Base-by-base conservation (phyloP, 352 stramenopile species). In the Pythium sukuiense region DNA sequence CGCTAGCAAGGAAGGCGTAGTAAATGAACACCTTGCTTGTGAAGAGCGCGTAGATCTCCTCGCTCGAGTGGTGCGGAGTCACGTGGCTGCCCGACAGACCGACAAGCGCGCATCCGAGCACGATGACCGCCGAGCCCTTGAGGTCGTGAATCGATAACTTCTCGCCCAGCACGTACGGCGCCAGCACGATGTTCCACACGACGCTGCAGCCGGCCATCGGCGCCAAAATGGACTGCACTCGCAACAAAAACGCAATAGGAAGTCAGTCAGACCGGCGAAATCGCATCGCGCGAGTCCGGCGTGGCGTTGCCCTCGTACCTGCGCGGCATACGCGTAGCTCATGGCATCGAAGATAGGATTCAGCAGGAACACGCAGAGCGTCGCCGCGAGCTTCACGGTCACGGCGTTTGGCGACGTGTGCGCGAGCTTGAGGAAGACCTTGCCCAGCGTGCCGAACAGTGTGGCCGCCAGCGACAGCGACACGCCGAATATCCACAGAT, bases 191-290 rank as follows among this genome's bases (percentile, higher is more conserved):
- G 59, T 95, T 95, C 87, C 87, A 95, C 48, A 95, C 85, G 48
- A 95, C 87, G 55, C 87, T 95, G 69, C 91, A 95, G 48, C 87
- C 87, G 2, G 87, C 85, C 87, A 95, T 95, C 2, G 87, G 87
- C 20, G 87, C 87, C 43, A 95, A 73, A 55, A 95, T 92, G 24
- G 85, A 93, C 81, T 95, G 46, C 6, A 45, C 12, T n/a, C 11
- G n/a, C 55, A 6, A 49, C 55, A 59, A 11, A 14, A 1, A 4
- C 26, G 5, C 35, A 43, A 14, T 8, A 14, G 37, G 37, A 43
- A 18, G n/a, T 30, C 20, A 35, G 49, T 55, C 49, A 55, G 49
- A 5, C 11, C 11, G 8, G 18, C 2, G 2, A 3, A 18, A 6
- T 30, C 26, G 13, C 49, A 5, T 35, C 48, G 33, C 24, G 27